Conservation (phyloP, 208 protist genomes). For the Phytomonas sp. region DNA sequence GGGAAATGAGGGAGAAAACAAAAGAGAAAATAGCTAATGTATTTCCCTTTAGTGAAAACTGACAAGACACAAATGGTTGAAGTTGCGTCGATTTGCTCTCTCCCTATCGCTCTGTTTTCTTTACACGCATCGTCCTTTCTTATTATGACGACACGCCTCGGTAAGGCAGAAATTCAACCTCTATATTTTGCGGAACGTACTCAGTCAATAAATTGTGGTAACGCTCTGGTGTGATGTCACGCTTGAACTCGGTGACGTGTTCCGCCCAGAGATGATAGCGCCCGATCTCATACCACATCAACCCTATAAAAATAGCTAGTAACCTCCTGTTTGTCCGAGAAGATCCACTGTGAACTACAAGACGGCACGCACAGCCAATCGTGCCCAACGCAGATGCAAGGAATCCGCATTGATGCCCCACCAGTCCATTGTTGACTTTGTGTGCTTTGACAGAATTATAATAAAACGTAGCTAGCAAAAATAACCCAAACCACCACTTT, state of each 20-base stretch:
- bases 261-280: conserved; percentile 77
- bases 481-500: conserved; percentile 79
- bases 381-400: conserved; percentile 72
- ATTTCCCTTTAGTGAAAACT: not conserved
- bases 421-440: conserved; percentile 77
- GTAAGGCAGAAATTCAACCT: conserved; percentile 47
- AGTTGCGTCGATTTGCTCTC: not conserved
- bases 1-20: too few relatives aligned
- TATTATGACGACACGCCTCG: conserved; percentile 13
- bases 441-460: conserved; percentile 79
- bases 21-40: not conserved
- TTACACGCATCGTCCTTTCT: not conserved
- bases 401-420: conserved; percentile 79
- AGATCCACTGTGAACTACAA: conserved; percentile 39
- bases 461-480: conserved; percentile 66
- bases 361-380: conserved; percentile 41
- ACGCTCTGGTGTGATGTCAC: conserved; percentile 46
- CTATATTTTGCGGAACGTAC: conserved; percentile 53
- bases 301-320: conserved; percentile 29
- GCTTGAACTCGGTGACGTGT: conserved; percentile 53
- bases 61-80: not conserved
- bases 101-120: not conserved
- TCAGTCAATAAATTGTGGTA: conserved; percentile 62
- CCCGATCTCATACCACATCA: conserved; percentile 84
- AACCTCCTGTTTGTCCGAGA: conserved; percentile 21